Percentiles rank a stretch among this genome's conserved stretches.
Evolutionary conservation across 1,284 basidiomycete genomes (phyloP).

Genomic region (Trichosporon coremiiforme): DNA sequence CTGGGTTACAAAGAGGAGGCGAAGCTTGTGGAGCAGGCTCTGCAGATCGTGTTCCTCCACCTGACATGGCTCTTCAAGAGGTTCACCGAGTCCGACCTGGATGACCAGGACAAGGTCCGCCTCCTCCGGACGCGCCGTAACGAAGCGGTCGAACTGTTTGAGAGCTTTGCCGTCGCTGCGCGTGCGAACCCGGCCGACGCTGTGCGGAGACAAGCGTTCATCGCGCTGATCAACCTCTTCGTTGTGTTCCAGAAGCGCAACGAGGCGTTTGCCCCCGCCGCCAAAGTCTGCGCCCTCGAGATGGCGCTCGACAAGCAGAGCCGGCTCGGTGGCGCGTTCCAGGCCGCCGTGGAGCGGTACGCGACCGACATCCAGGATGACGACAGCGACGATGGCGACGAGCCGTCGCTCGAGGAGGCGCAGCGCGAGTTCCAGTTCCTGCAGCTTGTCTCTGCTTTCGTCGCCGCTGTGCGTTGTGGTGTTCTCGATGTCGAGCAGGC

Average conservation of each 20-base stretch:
- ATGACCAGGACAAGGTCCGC: slow-evolving; percentile 63
- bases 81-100: slow-evolving; percentile 55
- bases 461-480: slow-evolving; percentile 79
- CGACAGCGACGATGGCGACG: slow-evolving; percentile 37
- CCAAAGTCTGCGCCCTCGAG: slow-evolving; percentile 59
- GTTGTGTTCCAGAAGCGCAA: slow-evolving; percentile 68
- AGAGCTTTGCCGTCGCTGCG: slow-evolving; percentile 78
- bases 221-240: slow-evolving; percentile 76
- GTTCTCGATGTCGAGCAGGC: slow-evolving; percentile 78
- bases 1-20: slow-evolving; percentile 89
- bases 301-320: slow-evolving; percentile 81
- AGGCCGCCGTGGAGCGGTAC: slow-evolving; percentile 84
- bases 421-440: slow-evolving; percentile 74
- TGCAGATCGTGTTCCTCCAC: slow-evolving; percentile 75
- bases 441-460: slow-evolving; percentile 75
- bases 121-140: slow-evolving; percentile 66
- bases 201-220: slow-evolving; percentile 84
- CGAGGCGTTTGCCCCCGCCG: slow-evolving; percentile 55
- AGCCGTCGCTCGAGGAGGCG: slow-evolving; percentile 30
- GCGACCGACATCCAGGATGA: slow-evolving; percentile 53
- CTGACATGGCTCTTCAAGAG: slow-evolving; percentile 75
- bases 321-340: slow-evolving; percentile 80
- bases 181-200: slow-evolving; percentile 77
- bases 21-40: slow-evolving; percentile 77
- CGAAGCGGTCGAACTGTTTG: slow-evolving; percentile 70